These are phyloP conservation scores for Lunularia cruciata DNA, from an alignment of 225 moss, liverwort and hornwort genomes.

Conservation along the genomic window DNA sequence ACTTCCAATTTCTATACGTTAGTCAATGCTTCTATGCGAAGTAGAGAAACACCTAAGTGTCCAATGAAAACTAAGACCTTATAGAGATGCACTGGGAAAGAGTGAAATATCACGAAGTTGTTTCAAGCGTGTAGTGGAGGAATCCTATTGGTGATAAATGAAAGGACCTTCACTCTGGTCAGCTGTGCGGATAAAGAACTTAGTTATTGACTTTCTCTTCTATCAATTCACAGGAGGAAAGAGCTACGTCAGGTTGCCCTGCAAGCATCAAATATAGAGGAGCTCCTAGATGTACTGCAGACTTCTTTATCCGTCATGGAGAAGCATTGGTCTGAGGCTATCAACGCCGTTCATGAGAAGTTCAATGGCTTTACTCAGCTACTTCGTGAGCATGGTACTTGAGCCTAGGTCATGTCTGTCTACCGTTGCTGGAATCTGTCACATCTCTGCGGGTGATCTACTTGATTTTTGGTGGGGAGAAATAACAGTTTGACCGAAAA, in stretches of 20 bases:
- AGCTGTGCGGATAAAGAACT: too few relatives aligned
- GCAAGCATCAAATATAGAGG: conserved; percentile 91
- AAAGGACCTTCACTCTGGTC: too few relatives aligned
- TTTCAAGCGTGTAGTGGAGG: too few relatives aligned
- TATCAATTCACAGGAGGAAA: conserved; percentile 60
- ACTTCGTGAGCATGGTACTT: conserved; percentile 83
- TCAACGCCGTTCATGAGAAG: conserved; percentile 72
- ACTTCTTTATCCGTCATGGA: conserved; percentile 81
- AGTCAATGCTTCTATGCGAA: too few relatives aligned
- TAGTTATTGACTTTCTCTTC: not conserved
- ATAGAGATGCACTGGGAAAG: too few relatives aligned
- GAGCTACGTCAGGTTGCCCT: conserved; percentile 95
- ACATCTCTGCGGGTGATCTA: not conserved
- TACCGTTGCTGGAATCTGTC: too few relatives aligned
- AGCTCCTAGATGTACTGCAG: conserved; percentile 87
- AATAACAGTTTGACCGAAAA: not conserved
- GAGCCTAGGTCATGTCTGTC: not conserved
- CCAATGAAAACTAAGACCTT: too few relatives aligned
- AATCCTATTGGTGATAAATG: too few relatives aligned
- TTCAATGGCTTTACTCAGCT: conserved; percentile 64
- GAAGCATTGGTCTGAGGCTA: conserved; percentile 93
- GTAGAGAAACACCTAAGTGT: too few relatives aligned
- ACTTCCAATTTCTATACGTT: too few relatives aligned
- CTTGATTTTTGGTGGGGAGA: not conserved
- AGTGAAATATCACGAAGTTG: too few relatives aligned